Base-by-base conservation (phyloP, 2,329 filamentous ascomycete species). In the Cordyceps tenuipes region DNA sequence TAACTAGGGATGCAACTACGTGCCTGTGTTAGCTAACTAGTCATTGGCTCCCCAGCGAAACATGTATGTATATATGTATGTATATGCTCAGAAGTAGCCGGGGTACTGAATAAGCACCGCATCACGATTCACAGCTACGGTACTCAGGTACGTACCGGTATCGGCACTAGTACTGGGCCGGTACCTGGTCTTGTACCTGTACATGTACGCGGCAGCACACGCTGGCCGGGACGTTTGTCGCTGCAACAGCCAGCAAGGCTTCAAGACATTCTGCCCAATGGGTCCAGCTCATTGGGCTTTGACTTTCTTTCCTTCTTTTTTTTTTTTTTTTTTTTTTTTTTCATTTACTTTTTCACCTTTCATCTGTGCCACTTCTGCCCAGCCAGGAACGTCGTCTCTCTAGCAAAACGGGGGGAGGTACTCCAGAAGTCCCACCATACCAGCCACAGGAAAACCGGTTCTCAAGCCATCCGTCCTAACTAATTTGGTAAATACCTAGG, bases 321-420 rank as follows among this genome's bases (percentile, higher is more conserved):
- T 34, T 44, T 57, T 56, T 49, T 51, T 23, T 4, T 23, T 23
- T 58, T 19, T 36, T 31, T 43, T 5, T 2, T 43, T 29, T 43
- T 29, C 26, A 29, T 29, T 34, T 51, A 13, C 12, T 13, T 15
- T 13, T 50, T 34, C 15, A n/a, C 26, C 7, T 31, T 13, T 49
- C 44, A 50, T 56, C 49, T 51, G 51, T 19, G 56, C 56, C 56
- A 59, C 56, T 52, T 36, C 10, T 52, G 13, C 48, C 12, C 39
- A 52, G 52, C 48, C 56, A 59, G 48, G 39, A 51, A 59, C 56
- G 48, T 51, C 23, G 23, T 23, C 4, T 23, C 48, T 59, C 56
- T 51, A 34, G 56, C 56, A 46, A 59, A 59, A 13, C 12, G 48
- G 56, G 47, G 47, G 2, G 36, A 36, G 19, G 54, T 21, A 29